Conservation (phyloP, 1,284 basidiomycete genomes). For the Rhodotorula sp. region DNA sequence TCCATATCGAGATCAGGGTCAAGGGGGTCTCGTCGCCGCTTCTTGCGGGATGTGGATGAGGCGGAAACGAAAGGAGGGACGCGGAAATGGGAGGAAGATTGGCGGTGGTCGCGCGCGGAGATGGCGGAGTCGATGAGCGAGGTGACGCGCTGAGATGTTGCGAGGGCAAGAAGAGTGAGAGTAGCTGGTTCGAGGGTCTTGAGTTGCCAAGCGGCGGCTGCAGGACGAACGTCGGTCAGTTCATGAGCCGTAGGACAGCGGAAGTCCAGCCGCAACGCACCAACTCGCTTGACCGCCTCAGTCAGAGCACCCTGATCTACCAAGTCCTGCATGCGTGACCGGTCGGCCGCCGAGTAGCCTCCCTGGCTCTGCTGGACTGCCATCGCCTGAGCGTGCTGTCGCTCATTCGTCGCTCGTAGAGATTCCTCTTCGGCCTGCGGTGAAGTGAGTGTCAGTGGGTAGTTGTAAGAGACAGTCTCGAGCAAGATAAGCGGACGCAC, state of each 20-base stretch:
- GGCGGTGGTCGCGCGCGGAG: slow-evolving; percentile 65
- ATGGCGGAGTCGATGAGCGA: slow-evolving; percentile 69
- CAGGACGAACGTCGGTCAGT: neutral
- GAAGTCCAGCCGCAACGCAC: slow-evolving; percentile 11
- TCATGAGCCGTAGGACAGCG: neutral
- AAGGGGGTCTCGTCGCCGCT: slow-evolving; percentile 16
- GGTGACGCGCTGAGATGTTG: slow-evolving; percentile 69
- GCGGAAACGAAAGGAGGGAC: slow-evolving; percentile 53
- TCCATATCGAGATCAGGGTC: slow-evolving; percentile 44
- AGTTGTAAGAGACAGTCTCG: neutral
- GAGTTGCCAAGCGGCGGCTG: slow-evolving; percentile 44
- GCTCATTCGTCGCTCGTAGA: slow-evolving; percentile 34
- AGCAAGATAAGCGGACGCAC: slow-evolving; percentile 26
- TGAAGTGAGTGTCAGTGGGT: neutral
- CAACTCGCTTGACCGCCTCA: slow-evolving; percentile 41
- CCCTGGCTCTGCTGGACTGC: neutral
- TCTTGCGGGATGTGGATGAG: slow-evolving; percentile 6
- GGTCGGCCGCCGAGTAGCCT: slow-evolving; percentile 18
- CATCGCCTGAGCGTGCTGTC: slow-evolving; percentile 26
- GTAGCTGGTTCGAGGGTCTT: slow-evolving; percentile 46
- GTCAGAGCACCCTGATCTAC: slow-evolving; percentile 40
- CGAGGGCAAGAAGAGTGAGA: slow-evolving; percentile 59
- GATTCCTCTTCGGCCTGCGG: slow-evolving; percentile 45
- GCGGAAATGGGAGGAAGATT: slow-evolving; percentile 62
- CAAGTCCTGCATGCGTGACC: slow-evolving; percentile 38